A percentile compares a stretch with the other conserved stretches of the same genome.
These are phyloP conservation scores for Helianthus tuberosus DNA, from an alignment of 129 eudicot genomes.

Conservation along the genomic window DNA sequence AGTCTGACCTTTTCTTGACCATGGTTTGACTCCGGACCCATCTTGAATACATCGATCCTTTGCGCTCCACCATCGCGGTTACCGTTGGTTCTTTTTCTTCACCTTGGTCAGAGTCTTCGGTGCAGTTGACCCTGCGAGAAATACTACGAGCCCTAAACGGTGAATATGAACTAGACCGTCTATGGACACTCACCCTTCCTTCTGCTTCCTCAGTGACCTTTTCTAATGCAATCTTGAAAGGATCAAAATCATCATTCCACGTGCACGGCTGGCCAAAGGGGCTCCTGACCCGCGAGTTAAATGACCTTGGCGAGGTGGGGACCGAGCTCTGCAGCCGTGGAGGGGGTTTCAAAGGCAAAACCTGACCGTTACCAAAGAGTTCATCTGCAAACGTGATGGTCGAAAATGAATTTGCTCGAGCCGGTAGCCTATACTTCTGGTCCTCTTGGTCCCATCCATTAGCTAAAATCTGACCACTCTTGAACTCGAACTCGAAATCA, in stretches of 20 bases:
- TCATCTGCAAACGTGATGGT: constrained; percentile 77
- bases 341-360: constrained; percentile 81
- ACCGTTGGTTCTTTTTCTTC: constrained; percentile 19
- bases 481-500: constrained; percentile 41
- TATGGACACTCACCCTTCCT: constrained; percentile 47
- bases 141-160: constrained; percentile 40
- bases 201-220: constrained; percentile 64
- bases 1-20: constrained; percentile 31
- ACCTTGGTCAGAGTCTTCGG: constrained; percentile 12
- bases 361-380: constrained; percentile 57
- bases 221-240: constrained; percentile 70
- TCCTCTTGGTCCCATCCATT: constrained; percentile 15
- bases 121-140: constrained; percentile 16
- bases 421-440: constrained; percentile 12
- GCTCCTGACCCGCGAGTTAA: constrained; percentile 38
- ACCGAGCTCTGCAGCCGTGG: constrained; percentile 65
- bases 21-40: constrained; percentile 53
- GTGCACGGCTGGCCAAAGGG: constrained; percentile 48
- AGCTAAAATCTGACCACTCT: constrained; percentile 13
- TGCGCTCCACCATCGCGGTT: constrained; percentile 37
- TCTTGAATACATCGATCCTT: constrained; percentile 57
- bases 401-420: constrained; percentile 55
- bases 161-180: constrained; percentile 67
- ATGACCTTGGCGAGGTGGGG: constrained; percentile 57
- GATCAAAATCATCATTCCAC: constrained; percentile 82